These are phyloP conservation scores for Plectosphaerella sp. DNA, from an alignment of 2,329 filamentous ascomycete genomes.

Conservation along the genomic window DNA sequence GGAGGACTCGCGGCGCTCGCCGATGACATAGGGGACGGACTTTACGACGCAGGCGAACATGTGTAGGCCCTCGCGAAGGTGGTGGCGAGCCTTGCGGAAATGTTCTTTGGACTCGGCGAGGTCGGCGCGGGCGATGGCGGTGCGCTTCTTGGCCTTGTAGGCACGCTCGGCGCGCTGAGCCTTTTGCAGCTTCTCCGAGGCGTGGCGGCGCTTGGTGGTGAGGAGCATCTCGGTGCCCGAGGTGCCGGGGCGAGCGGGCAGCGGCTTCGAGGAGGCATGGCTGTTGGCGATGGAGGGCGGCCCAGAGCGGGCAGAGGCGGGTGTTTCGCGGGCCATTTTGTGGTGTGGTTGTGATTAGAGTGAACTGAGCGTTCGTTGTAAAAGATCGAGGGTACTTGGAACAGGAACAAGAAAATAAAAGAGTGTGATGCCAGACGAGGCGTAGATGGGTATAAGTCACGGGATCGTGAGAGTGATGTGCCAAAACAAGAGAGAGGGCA, in stretches of 20 bases:
- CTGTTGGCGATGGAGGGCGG: constrained; percentile 2
- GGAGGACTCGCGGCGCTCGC: constrained; percentile 29
- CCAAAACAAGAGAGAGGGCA: too few relatives aligned
- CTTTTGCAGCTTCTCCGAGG: constrained; percentile 29
- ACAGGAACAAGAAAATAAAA: too few relatives aligned
- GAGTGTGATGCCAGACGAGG: too few relatives aligned
- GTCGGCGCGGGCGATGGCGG: constrained; percentile 30
- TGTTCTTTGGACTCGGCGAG: constrained; percentile 32
- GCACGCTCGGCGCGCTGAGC: constrained; percentile 34
- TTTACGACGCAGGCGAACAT: constrained; percentile 24
- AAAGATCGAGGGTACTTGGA: too few relatives aligned
- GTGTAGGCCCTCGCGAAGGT: constrained; percentile 28
- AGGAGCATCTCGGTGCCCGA: constrained; percentile 38
- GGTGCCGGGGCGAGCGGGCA: constrained; percentile 32
- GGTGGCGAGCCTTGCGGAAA: constrained; percentile 14
- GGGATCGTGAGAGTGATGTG: too few relatives aligned
- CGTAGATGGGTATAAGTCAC: too few relatives aligned
- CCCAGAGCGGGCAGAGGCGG: background rate
- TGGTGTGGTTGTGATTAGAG: too few relatives aligned
- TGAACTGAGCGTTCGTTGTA: too few relatives aligned
- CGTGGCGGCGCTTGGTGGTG: constrained; percentile 28
- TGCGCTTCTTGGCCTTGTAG: constrained; percentile 36
- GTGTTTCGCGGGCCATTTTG: constrained; percentile 10
- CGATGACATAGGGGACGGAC: constrained; percentile 27
- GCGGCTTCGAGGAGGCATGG: constrained; percentile 15